Base-by-base conservation (phyloP, 352 stramenopile species). In the Globisporangium recalcitrans region DNA sequence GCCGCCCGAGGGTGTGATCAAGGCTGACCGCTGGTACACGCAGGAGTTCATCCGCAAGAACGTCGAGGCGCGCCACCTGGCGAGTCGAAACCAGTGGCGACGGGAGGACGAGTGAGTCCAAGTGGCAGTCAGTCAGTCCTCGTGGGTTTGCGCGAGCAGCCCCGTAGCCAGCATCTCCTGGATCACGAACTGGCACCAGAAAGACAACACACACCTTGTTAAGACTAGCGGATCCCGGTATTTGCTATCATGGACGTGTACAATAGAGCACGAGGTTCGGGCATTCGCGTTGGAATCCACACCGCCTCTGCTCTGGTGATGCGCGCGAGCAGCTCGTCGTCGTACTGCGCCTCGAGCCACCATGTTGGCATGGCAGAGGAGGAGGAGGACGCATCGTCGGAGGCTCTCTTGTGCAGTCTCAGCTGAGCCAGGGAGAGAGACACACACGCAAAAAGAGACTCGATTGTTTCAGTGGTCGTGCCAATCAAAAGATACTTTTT, bases 11-110 rank as follows among this genome's bases (percentile, higher is more conserved):
- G 78, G 77, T 7, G 52, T 72, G 14, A 63, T 89, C 62, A 76
- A 71, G 46, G 81, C 77, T 34, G 68, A 89, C 57, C 75, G 79
- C 67, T 70, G 67, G 55, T 91, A 91, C 69, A 88, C 79, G 24
- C 70, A 78, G 27, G 75, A 85, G 26, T 89, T 91, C 67, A 81
- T 91, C 26, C 71, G 74, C 36, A 72, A 76, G 29, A 72, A 77
- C 56, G 73, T 88, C 53, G 74, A 85, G 21, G 67, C 71, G 24
- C 68, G 77, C 21, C 62, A 82, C 24, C 62, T 80, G 29, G 61
- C 71, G 44, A 73, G 62, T 40, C 70, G 68, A 29, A 68, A 64
- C 24, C 64, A 73, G 29, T 40, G 29, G 34, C 40, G 26, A 14
- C 22, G 21, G 1, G 38, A 49, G 19, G 29, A 57, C 31, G 36